Evolutionary conservation across 495 filamentous ascomycete genomes (phyloP), one percentile per base, ranked within the genome.

Genomic region (Immersiella caudata): DNA sequence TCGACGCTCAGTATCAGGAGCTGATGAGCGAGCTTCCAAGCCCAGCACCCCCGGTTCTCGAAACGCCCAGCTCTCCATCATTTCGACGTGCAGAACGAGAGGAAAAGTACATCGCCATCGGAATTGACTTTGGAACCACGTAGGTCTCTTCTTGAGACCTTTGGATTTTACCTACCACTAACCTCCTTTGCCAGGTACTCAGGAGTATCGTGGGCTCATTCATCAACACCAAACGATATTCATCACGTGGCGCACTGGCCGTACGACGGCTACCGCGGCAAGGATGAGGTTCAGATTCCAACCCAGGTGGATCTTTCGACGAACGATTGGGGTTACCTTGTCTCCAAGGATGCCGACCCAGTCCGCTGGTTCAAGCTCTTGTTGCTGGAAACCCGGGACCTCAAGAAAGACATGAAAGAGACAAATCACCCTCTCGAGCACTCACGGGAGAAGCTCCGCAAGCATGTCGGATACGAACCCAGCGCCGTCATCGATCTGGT

Each of bases 331-430:
- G 73, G 75, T 5, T 75, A 75, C 24, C 49, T 68, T 0, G 52
- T 77, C 3, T 67, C 71, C 18, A 5, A 24, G 4, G 61, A 77
- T 11, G 50, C 40, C 6, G 63, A 77, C 0, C 73, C 71, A 0
- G 29, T 77, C 14, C 64, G 66, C 0, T 77, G 75, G 75, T 77
- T 77, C 59, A 77, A 77, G 36, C 67, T 75, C 4, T 61, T 77
- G 2, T 56, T 77, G 21, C 58, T 75, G n/a, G 67, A 70, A 0
- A 29, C 66, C 24, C 40, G 69, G 18, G 73, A 77, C 24, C 56
- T 74, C 29, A 4, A 35, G 1, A 62, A 69, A 8, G 63, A 72
- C 11, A 40, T 75, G 8, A 33, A 33, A 33, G 68, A 56, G 20
- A 24, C 22, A 3, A 63, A 60, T 0, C 58, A 54, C 9, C 60